Conservation (phyloP, 805 yeast genomes). For the Schizosaccharomyces octosporus region DNA sequence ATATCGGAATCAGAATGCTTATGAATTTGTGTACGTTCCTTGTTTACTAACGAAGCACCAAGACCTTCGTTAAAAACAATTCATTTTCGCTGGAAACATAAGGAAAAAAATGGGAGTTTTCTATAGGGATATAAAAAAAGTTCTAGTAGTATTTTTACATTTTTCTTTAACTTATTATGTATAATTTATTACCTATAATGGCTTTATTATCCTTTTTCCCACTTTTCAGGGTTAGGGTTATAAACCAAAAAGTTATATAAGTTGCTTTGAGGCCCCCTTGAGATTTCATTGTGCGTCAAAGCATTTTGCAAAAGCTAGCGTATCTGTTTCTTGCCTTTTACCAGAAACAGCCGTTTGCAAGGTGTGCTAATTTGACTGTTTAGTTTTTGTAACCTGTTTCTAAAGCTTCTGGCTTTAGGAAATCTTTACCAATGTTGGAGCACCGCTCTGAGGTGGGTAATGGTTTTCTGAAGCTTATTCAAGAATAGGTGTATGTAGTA, state of each 20-base stretch:
- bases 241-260: not conserved
- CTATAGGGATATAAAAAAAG: too few relatives aligned
- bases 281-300: not conserved
- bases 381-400: not conserved
- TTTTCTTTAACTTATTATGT: too few relatives aligned
- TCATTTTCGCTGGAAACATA: too few relatives aligned
- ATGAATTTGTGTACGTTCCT: too few relatives aligned
- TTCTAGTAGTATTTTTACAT: too few relatives aligned
- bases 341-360: conserved; percentile 1
- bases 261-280: too few relatives aligned
- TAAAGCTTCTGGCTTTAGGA: not conserved
- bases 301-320: conserved; percentile 1
- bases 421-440: not conserved
- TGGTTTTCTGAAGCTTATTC: not conserved
- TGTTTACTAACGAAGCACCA: too few relatives aligned
- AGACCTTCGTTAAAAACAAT: too few relatives aligned
- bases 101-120: too few relatives aligned
- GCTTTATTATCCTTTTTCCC: not conserved
- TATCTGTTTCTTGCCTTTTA: conserved; percentile 1
- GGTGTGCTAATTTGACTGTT: conserved; percentile 1
- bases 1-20: too few relatives aligned
- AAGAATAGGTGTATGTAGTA: too few relatives aligned
- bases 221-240: not conserved
- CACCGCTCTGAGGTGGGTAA: not conserved
- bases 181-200: too few relatives aligned